Evolutionary conservation across 2,329 filamentous ascomycete species (phyloP), one percentile per base, ranked within the genome.

Genomic region (Claviceps maximensis): DNA sequence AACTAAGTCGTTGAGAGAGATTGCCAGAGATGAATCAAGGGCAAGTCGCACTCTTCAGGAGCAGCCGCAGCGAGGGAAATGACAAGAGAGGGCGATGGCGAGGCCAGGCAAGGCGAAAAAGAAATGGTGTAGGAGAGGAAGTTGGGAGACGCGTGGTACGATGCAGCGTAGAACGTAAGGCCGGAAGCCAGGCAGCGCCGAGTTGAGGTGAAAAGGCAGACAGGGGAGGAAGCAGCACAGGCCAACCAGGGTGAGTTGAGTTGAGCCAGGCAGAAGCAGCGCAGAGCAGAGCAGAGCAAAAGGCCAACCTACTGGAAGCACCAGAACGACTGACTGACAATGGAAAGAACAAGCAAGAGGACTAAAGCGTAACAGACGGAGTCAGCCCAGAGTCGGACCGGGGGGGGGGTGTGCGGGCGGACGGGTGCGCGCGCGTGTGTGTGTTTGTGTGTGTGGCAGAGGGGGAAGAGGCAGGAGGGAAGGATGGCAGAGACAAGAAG

Each of bases 111-210:
- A 29, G 27, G 31, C 6, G 12, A 33, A 10, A 33, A 6, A 10
- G 27, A 29, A 33, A 60, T 56, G 57, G 50, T 54, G 57, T 57
- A 53, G 52, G 56, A 50, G 52, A 54, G 57, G 27, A 53, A 53
- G 52, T 55, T 54, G 54, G 54, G 50, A 49, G 50, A 49, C 46
- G n/a, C 50, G 54, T 42, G 45, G 48, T 40, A 50, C 47, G 31
- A 50, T 50, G 40, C 45, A 51, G 49, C 47, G 54, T 54, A 33
- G 17, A 52, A 49, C 38, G 41, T 53, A 55, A 51, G 52, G 47
- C 44, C 44, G 46, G 53, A 38, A 36, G 55, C 44, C 42, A 48
- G 51, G 46, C 54, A 40, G 48, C 36, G 51, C 36, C 47, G 10
- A 49, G 51, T 42, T 33, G 45, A 40, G 36, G 17, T 38, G 52